Base-by-base conservation (phyloP, 2,329 filamentous ascomycete species). In the Aspergillus pseudoterreus region DNA sequence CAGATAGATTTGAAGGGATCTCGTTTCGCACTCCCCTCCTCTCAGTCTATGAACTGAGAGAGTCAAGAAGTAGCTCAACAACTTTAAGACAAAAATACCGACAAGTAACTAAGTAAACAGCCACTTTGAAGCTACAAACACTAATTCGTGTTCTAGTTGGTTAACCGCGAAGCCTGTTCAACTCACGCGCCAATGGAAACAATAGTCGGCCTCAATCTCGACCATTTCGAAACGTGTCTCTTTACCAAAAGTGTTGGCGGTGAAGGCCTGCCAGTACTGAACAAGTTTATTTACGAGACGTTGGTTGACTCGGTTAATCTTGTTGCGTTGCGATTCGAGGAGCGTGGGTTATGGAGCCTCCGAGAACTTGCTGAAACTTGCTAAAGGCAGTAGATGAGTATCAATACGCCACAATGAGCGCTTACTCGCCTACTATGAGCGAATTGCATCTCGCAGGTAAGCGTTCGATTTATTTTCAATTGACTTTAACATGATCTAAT, bases 371-470 rank as follows among this genome's bases (percentile, higher is more conserved):
- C 36, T 30, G 53, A 54, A 56, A 45, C 9, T 24, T 21, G 36
- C 36, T 44, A 57, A 56, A 54, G 46, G 43, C 17, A 19, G 17
- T 19, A 19, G 17, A 19, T 19, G 17, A 59, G 50, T 60, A 57
- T 49, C 48, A 58, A 51, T 53, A 59, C 36, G 53, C 57, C 43
- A 54, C 49, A 17, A 58, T 53, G 52, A 57, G 54, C n/a, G 33
- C 57, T 35, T 56, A 59, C 51, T 59, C 55, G 11, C 55, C 57
- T 36, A 57, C 55, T 21, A 56, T 56, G 43, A 59, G 55, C 47
- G 57, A 59, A 53, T 41, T 53, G 47, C 49, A 53, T 38, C 49
- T 51, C 4, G 48, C 43, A 53, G 32, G 53, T 54, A 49, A 48
- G 22, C 17, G 9, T 33, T 10, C 32, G 9, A 14, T 43, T n/a